Percentiles rank a stretch among this genome's conserved stretches.
Evolutionary conservation across 2,329 filamentous ascomycete species (phyloP).

Genomic region (Hymenotorrendiella dingleyae): DNA sequence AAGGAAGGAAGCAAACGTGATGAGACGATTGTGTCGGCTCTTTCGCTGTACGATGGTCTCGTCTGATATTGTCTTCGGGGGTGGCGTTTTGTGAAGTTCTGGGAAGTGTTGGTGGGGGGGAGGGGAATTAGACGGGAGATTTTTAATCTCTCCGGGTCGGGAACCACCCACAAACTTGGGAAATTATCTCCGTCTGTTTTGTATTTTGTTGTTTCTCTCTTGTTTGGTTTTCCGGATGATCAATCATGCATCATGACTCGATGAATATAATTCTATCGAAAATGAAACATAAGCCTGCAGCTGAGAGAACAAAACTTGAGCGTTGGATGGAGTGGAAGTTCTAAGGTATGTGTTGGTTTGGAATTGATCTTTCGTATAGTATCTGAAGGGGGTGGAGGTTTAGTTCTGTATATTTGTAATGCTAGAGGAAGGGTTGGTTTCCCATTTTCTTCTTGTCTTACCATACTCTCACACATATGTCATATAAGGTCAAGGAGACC

Average conservation of each 20-base stretch:
- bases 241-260: slow-evolving; percentile 2
- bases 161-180: not conserved
- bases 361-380: no score
- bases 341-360: no score
- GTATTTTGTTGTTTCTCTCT: slow-evolving; percentile 1
- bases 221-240: slow-evolving; percentile 2
- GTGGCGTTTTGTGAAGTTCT: not conserved
- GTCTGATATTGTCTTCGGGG: slow-evolving; percentile 48
- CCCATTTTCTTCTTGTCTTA: no score
- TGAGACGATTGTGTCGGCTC: slow-evolving; percentile 94
- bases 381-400: no score
- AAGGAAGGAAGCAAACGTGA: slow-evolving; percentile 98
- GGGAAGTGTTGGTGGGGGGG: not conserved
- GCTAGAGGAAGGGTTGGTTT: no score
- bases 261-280: not conserved
- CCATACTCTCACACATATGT: no score
- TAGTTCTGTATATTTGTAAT: no score
- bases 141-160: not conserved
- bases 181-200: slow-evolving; percentile 1
- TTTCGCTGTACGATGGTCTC: slow-evolving; percentile 92
- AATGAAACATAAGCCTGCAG: not conserved
- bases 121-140: not conserved
- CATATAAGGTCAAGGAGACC: no score
- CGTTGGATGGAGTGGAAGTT: no score
- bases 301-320: no score